Evolutionary conservation across 2,329 filamentous ascomycete species (phyloP).

Genomic region (Aspergillus sp.): DNA sequence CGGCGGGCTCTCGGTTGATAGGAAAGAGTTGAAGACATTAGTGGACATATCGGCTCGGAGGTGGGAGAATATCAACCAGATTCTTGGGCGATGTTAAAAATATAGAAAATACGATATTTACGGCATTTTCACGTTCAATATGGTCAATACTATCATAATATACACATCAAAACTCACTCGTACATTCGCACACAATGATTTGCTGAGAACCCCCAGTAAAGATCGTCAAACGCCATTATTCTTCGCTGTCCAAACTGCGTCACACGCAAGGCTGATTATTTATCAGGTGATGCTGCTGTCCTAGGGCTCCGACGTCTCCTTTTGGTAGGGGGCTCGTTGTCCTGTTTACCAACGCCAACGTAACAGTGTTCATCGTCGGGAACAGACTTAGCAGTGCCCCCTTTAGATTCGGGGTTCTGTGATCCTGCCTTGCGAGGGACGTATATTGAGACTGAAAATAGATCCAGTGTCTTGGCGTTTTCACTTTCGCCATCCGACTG

Average conservation of each 20-base stretch:
- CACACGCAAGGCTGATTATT: neutral
- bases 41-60: constrained; percentile 61
- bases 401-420: constrained; percentile 1
- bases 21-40: constrained; percentile 61
- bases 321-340: constrained; percentile 36
- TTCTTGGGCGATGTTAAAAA: constrained; percentile 35
- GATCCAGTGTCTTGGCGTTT: constrained; percentile 19
- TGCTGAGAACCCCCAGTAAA: neutral
- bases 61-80: constrained; percentile 60
- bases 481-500: constrained; percentile 29
- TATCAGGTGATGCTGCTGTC: constrained; percentile 5
- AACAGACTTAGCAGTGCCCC: neutral
- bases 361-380: constrained; percentile 21
- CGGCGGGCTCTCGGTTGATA: constrained; percentile 71
- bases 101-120: neutral
- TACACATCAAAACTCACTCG: neutral
- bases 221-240: neutral
- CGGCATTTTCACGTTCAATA: neutral
- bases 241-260: neutral
- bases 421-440: constrained; percentile 23
- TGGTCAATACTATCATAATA: constrained; percentile 24
- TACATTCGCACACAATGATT: neutral
- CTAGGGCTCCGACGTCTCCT: constrained; percentile 33
- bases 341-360: constrained; percentile 19
- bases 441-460: constrained; percentile 36